Base-by-base conservation (phyloP, 495 filamentous ascomycete species). In the Lepidopterella palustris region DNA sequence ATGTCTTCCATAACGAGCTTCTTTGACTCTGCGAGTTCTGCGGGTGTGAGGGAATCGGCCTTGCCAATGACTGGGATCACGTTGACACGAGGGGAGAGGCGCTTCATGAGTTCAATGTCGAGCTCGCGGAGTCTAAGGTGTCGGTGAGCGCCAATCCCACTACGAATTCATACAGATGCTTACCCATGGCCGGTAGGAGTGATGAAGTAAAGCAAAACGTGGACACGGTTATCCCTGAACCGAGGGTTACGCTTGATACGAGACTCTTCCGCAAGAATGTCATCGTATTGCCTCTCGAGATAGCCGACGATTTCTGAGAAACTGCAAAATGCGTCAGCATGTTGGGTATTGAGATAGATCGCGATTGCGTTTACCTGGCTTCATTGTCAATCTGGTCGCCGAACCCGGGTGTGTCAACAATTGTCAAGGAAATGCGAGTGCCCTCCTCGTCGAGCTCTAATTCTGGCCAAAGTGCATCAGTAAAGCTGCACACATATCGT, bases 1-100 rank as follows among this genome's bases (percentile, higher is more conserved):
- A 98, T 98, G 70, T 98, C 93, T 78, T 98, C 93, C 95, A 98
- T 98, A 68, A 98, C 91, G 53, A 98, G 81, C 79, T 97, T 97
- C 84, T 98, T 98, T 39, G 92, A 97, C 74, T 98, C 95, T 56
- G 93, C 93, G 55, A 97, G 84, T 77, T 98, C 93, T 53, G 88
- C 87, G 47, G 95, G 95, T 49, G 93, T 98, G 57, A 98, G 87
- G 26, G 93, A 92, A 71, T 98, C 93, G 70, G 93, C 93, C 73
- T 97, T 96, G 71, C 93, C 93, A 71, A 98, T 96, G 58, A 98
- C 93, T 64, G 93, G 93, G 65, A 98, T 97, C 54, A 98, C 95
- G 76, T 98, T 98, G 69, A 96, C 93, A 72, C 95, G 90, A 28
- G 93, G 93, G 5, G 93, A 96, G 32, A 98, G 86, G 70, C 93